phyloP scores from a whole-genome alignment of 345 rosid species.

The Brassica nigra region DNA sequence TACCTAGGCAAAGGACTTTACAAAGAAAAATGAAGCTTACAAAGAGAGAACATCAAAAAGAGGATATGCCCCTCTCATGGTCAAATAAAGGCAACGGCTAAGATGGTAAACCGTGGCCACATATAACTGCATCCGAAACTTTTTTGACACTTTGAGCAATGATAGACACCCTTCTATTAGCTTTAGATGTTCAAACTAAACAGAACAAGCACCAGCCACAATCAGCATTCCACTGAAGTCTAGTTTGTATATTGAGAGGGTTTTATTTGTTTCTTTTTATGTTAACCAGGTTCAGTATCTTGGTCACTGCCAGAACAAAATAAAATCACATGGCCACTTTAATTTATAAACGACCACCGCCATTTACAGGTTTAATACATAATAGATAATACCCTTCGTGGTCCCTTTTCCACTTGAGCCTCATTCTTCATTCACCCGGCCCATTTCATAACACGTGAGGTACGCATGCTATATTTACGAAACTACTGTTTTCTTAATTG shows the following conservation, averaged over 20 bases:
- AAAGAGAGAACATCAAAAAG: too few species aligned
- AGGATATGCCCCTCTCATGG: neutral
- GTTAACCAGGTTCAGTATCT: neutral
- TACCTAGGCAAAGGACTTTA: too few species aligned
- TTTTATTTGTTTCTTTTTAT: neutral
- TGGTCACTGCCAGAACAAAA: neutral
- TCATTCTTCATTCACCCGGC: conserved; percentile 11
- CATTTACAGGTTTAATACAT: conserved; percentile 26
- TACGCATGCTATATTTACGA: too few species aligned
- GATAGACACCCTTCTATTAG: neutral
- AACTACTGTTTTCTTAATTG: neutral
- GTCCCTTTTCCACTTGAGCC: conserved; percentile 32
- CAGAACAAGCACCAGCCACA: neutral
- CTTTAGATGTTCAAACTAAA: neutral
- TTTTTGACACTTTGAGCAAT: neutral
- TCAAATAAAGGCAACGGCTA: neutral
- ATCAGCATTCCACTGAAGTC: neutral
- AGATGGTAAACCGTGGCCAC: neutral
- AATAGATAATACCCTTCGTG: conserved; percentile 18
- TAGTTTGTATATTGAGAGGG: neutral
- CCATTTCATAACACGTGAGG: conserved; percentile 22
- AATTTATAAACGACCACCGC: conserved; percentile 38
- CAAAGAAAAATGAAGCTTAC: too few species aligned
- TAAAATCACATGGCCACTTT: conserved; percentile 38
- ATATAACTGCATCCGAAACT: neutral